phyloP scores from a whole-genome alignment of 2,329 filamentous ascomycete species.

The Aspergillus bombycis region DNA sequence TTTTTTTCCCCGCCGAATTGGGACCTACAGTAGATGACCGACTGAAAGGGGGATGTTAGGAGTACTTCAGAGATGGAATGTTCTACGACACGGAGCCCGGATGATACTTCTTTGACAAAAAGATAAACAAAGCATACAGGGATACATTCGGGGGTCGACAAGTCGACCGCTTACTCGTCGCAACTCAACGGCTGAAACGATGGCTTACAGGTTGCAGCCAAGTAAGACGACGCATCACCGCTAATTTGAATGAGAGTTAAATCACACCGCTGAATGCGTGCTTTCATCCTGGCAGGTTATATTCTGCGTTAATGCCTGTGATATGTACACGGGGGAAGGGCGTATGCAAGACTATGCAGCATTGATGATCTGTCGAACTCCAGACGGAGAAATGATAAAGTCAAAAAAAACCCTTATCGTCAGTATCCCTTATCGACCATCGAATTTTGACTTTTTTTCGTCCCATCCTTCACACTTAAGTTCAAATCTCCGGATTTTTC shows the following conservation, averaged over 20 bases:
- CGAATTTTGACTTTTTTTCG: slow-evolving; percentile 11
- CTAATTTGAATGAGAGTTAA: slow-evolving; percentile 15
- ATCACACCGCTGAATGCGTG: slow-evolving; percentile 20
- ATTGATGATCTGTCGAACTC: neutral
- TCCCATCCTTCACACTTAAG: slow-evolving; percentile 5
- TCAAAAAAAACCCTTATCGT: slow-evolving; percentile 4
- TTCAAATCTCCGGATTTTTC: slow-evolving; percentile 21
- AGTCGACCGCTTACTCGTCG: slow-evolving; percentile 11
- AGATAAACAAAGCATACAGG: slow-evolving; percentile 8
- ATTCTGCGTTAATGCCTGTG: neutral
- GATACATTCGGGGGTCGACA: slow-evolving; percentile 3
- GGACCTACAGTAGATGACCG: neutral
- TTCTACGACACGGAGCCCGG: slow-evolving; percentile 1
- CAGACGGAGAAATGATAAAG: neutral
- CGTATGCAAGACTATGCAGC: neutral
- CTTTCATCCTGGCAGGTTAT: neutral
- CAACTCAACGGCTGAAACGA: slow-evolving; percentile 23
- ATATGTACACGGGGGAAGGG: neutral
- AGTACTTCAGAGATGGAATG: neutral
- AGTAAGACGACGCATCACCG: slow-evolving; percentile 20
- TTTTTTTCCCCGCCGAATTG: neutral
- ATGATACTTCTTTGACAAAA: neutral
- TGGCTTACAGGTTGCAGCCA: slow-evolving; percentile 13
- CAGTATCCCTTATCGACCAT: slow-evolving; percentile 25
- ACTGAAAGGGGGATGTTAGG: neutral